phyloP scores from a whole-genome alignment of 108 stramenopile genomes.

The Nitzschia palea region DNA sequence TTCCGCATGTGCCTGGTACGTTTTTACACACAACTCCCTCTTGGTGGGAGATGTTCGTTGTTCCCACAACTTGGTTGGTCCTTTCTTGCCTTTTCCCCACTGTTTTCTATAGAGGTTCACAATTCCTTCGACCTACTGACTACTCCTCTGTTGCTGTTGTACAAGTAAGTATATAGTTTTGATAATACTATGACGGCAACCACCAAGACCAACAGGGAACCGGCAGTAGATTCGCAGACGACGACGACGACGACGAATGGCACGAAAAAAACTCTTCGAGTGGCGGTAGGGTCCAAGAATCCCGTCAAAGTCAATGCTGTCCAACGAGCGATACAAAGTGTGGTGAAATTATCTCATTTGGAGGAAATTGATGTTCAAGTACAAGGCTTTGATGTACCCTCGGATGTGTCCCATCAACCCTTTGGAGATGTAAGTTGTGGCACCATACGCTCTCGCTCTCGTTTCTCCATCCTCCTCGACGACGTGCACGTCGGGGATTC shows the following conservation, averaged over 20 bases:
- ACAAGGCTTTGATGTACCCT: slow-evolving; percentile 50
- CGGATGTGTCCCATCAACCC: slow-evolving; percentile 87
- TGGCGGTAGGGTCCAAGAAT: slow-evolving; percentile 81
- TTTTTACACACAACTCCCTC: too few species aligned
- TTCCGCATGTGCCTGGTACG: too few species aligned
- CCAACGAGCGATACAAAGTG: slow-evolving; percentile 47
- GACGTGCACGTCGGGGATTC: too few species aligned
- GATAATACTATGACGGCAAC: neutral
- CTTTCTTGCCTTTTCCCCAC: too few species aligned
- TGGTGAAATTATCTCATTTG: slow-evolving; percentile 6
- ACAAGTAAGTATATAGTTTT: too few species aligned
- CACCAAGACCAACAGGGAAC: neutral
- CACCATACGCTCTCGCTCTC: neutral
- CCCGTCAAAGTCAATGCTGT: slow-evolving; percentile 86
- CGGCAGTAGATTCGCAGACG: neutral
- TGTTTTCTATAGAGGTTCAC: too few species aligned
- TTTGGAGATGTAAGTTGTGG: slow-evolving; percentile 67
- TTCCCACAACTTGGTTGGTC: too few species aligned
- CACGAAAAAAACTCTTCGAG: slow-evolving; percentile 24
- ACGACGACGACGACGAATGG: neutral
- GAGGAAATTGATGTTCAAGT: slow-evolving; percentile 34
- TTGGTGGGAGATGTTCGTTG: too few species aligned
- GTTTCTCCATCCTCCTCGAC: neutral
- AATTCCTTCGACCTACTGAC: too few species aligned
- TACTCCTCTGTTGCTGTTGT: too few species aligned